Evolutionary conservation across 257 asterid genomes (phyloP), one percentile per base, ranked within the genome.

Genomic region (Voacanga thouarsii): DNA sequence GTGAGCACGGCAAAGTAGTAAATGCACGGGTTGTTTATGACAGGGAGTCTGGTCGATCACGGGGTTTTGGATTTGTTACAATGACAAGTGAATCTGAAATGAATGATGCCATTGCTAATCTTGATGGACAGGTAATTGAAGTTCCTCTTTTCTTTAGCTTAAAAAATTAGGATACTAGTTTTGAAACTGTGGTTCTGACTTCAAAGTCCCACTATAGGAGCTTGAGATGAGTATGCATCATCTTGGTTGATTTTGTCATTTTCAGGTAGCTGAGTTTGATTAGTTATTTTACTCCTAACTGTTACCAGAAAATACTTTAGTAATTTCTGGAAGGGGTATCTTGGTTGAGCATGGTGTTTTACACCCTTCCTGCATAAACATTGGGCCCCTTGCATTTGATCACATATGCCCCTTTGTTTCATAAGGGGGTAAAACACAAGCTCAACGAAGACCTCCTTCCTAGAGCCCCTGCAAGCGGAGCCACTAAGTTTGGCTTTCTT

Each of bases 21-120:
- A 89, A 79, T 77, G 97, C 99, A 41, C 89, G 94, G 44, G 98
- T 96, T 61, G 86, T 96, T 75, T 81, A 55, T 56, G 97, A 93
- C 76, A 87, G 96, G 82, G 98, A 96, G 12, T 86, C 88, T 55
- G 94, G 96, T 56, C 78, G 96, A 69, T 96, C 99, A 7, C 92
- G 97, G 11, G 99, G 99, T 77, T 96, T 96, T 85, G 99, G 99
- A 57, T 96, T 96, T 78, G 93, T 96, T 39, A 87, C 74, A 28
- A 92, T 96, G 99, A 85, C 96, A 15, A 89, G 85, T 71, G 95
- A 90, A 80, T 80, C 93, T 5, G 98, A 96, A 86, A 84, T 88
- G 92, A 90, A 89, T 39, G 94, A 90, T 74, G 97, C 97, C 84
- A 93, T 96, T 47, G 89, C 96, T 19, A 88, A 84, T 83, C 97